Evolutionary conservation across 2,329 filamentous ascomycete species (phyloP).

Genomic region (Colletotrichum tropicale): DNA sequence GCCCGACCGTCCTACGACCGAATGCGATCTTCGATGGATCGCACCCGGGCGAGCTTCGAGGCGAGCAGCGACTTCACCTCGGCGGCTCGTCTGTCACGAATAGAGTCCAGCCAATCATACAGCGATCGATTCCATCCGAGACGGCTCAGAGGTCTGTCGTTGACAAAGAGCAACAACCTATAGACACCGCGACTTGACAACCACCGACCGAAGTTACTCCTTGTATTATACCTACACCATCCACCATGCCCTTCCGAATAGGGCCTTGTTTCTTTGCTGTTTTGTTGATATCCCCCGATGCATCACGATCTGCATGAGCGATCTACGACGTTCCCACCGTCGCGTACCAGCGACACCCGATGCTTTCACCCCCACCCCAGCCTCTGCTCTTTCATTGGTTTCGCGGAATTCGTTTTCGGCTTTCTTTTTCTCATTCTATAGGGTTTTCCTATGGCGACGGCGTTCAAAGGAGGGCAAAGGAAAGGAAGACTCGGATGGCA

Average conservation of each 20-base stretch:
- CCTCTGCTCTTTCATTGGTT: constrained; percentile 25
- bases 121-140: constrained; percentile 36
- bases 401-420: constrained; percentile 24
- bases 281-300: constrained; percentile 40
- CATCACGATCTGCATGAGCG: constrained; percentile 55
- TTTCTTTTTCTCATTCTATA: constrained; percentile 5
- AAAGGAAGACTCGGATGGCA: constrained; percentile 15
- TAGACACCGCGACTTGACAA: constrained; percentile 24
- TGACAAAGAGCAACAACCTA: constrained; percentile 43
- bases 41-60: constrained; percentile 83
- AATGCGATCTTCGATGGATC: constrained; percentile 85
- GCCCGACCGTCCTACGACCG: constrained; percentile 87
- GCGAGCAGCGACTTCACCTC: constrained; percentile 90
- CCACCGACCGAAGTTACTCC: background rate
- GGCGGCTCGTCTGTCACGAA: constrained; percentile 80
- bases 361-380: constrained; percentile 10
- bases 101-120: constrained; percentile 74
- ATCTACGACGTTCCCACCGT: constrained; percentile 42
- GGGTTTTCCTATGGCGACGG: constrained; percentile 17
- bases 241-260: background rate
- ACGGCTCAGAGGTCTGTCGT: constrained; percentile 46
- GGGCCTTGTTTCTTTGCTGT: constrained; percentile 27
- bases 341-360: constrained; percentile 20
- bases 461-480: constrained; percentile 9
- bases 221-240: constrained; percentile 33